phyloP scores from a whole-genome alignment of 108 stramenopile species.

The Mediolabrus comicus region DNA sequence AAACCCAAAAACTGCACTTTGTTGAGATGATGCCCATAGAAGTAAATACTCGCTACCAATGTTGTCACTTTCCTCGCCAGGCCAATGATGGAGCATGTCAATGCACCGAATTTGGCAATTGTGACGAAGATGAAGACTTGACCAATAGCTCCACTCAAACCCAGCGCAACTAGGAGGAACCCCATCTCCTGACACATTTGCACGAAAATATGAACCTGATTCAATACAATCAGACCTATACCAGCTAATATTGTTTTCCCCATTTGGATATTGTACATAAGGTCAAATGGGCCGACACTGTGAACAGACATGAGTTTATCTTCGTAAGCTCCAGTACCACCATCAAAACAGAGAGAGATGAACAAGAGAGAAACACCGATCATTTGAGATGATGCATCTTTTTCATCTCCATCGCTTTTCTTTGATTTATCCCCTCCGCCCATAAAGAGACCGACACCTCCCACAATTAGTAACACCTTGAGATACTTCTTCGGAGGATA shows the following conservation, averaged over 20 bases:
- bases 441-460: constrained; percentile 96
- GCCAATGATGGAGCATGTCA: constrained; percentile 96
- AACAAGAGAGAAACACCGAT: constrained; percentile 92
- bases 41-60: constrained; percentile 90
- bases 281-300: constrained; percentile 95
- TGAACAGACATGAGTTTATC: constrained; percentile 98
- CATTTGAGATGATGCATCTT: constrained; percentile 64
- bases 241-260: constrained; percentile 96
- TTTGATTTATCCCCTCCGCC: constrained; percentile 67
- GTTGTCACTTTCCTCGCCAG: constrained; percentile 94
- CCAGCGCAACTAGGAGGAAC: constrained; percentile 87
- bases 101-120: constrained; percentile 96
- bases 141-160: constrained; percentile 92
- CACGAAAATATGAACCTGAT: constrained; percentile 92
- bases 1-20: constrained; percentile 81
- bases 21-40: constrained; percentile 91
- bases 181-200: constrained; percentile 96
- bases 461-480: constrained; percentile 91
- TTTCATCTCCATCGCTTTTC: constrained; percentile 44
- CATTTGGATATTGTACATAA: constrained; percentile 99
- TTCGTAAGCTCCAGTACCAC: constrained; percentile 98
- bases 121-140: constrained; percentile 98
- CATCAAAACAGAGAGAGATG: constrained; percentile 96
- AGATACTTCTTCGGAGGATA: constrained; percentile 92
- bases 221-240: constrained; percentile 85